These are phyloP conservation scores for Pythium grandisporangium DNA, from an alignment of 352 stramenopile species.

Conservation along the genomic window DNA sequence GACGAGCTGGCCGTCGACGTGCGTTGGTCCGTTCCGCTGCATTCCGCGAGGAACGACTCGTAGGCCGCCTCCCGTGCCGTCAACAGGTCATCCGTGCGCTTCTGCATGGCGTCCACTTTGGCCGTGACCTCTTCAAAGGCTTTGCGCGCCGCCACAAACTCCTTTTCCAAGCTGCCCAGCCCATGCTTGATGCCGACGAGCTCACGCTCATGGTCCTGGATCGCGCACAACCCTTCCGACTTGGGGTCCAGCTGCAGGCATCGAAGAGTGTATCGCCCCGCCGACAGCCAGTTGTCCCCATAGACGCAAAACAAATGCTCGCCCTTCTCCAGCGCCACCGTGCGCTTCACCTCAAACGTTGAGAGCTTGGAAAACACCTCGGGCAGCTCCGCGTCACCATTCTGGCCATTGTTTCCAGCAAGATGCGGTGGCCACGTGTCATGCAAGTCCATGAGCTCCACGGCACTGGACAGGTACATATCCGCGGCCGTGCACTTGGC, in stretches of 20 bases:
- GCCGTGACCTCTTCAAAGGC: slow-evolving; percentile 65
- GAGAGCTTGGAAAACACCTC: slow-evolving; percentile 81
- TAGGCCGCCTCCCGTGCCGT: slow-evolving; percentile 59
- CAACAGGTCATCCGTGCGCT: slow-evolving; percentile 69
- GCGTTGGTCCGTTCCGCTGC: too few relatives aligned
- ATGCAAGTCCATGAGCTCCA: slow-evolving; percentile 84
- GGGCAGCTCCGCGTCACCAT: slow-evolving; percentile 67
- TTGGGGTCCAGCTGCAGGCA: slow-evolving; percentile 67
- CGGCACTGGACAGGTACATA: slow-evolving; percentile 79
- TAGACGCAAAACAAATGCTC: slow-evolving; percentile 85
- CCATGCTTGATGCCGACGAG: slow-evolving; percentile 72
- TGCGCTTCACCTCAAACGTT: slow-evolving; percentile 78
- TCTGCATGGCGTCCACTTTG: slow-evolving; percentile 59
- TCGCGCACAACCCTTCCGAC: slow-evolving; percentile 36
- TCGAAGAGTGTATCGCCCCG: slow-evolving; percentile 86
- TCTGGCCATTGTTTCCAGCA: slow-evolving; percentile 19
- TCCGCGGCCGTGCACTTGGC: slow-evolving; percentile 74
- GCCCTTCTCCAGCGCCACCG: slow-evolving; percentile 64
- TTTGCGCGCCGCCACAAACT: slow-evolving; percentile 72
- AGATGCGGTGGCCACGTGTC: slow-evolving; percentile 65
- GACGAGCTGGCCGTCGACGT: too few relatives aligned
- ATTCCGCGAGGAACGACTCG: slow-evolving; percentile 60
- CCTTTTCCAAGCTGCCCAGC: slow-evolving; percentile 65
- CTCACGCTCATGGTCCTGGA: slow-evolving; percentile 68
- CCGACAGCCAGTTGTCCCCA: slow-evolving; percentile 84